phyloP scores from a whole-genome alignment of 139 green algal genomes.

The Astrephomene gubernaculifera region DNA sequence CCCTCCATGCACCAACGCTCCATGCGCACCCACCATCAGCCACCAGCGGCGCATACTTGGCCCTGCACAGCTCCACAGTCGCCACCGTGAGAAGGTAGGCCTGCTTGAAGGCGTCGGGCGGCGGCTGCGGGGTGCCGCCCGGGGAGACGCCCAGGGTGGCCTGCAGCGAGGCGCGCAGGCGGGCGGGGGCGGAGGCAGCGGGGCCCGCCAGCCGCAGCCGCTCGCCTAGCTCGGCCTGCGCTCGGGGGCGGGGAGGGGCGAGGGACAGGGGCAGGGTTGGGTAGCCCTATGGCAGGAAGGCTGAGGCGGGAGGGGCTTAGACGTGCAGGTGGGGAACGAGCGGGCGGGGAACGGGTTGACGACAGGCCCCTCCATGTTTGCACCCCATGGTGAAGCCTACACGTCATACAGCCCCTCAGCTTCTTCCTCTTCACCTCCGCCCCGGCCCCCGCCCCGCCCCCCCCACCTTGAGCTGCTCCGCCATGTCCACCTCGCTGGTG shows the following conservation, averaged over 20 bases:
- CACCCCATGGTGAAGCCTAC: too few species aligned
- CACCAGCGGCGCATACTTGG: constrained; percentile 24
- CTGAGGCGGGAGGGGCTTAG: too few species aligned
- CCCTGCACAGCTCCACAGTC: constrained; percentile 47
- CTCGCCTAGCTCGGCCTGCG: constrained; percentile 51
- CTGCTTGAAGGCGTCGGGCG: constrained; percentile 38
- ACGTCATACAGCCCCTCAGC: too few species aligned
- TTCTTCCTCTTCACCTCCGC: too few species aligned
- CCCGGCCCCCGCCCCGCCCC: too few species aligned
- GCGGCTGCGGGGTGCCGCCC: constrained; percentile 5
- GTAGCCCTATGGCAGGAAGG: too few species aligned
- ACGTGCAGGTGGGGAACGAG: not conserved
- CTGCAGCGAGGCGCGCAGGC: constrained; percentile 42
- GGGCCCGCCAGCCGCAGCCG: constrained; percentile 44
- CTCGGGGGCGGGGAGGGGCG: too few species aligned
- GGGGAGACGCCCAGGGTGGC: not conserved
- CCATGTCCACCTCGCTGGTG: constrained; percentile 34
- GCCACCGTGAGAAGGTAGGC: constrained; percentile 54
- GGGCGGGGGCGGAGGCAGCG: constrained; percentile 13
- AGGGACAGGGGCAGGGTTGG: too few species aligned
- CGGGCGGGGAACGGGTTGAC: not conserved
- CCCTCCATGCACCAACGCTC: not conserved
- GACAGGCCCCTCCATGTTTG: too few species aligned
- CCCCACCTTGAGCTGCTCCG: constrained; percentile 49
- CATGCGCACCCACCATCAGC: constrained; percentile 15